These are phyloP conservation scores for Melampsora americana DNA, from an alignment of 1,284 basidiomycete species.

Conservation along the genomic window DNA sequence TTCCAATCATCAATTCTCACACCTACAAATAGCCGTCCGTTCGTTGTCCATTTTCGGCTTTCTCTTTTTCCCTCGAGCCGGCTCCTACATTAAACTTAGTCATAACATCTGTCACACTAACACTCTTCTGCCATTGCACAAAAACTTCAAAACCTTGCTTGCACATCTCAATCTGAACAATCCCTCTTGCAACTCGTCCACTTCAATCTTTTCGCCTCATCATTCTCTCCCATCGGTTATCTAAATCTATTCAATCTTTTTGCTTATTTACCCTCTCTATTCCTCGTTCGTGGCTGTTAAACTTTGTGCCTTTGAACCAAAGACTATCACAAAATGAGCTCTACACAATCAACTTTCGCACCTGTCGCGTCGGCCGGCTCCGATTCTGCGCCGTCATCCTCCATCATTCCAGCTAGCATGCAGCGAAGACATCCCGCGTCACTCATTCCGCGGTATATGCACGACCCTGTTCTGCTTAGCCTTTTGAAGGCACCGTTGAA, in stretches of 20 bases:
- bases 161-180: background rate
- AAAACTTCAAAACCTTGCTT: conserved; percentile 14
- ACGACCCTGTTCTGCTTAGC: conserved; percentile 31
- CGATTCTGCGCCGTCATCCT: conserved; percentile 20
- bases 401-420: conserved; percentile 22
- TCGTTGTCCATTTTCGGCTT: conserved; percentile 34
- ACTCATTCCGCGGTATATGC: conserved; percentile 26
- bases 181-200: background rate
- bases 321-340: no score
- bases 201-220: background rate
- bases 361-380: conserved; percentile 32
- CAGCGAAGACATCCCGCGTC: conserved; percentile 33
- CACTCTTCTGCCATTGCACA: conserved; percentile 1
- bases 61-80: conserved; percentile 42
- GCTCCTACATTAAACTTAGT: conserved; percentile 31
- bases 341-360: no score
- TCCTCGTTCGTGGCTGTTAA: no score
- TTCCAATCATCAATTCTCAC: conserved; percentile 12
- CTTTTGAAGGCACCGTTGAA: conserved; percentile 35
- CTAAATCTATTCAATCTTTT: no score
- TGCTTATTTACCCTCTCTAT: no score
- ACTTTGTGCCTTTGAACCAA: no score
- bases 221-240: no score
- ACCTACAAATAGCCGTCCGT: conserved; percentile 17
- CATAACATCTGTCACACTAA: conserved; percentile 5